phyloP scores from a whole-genome alignment of 208 protist species.

The Trypanosoma mega region DNA sequence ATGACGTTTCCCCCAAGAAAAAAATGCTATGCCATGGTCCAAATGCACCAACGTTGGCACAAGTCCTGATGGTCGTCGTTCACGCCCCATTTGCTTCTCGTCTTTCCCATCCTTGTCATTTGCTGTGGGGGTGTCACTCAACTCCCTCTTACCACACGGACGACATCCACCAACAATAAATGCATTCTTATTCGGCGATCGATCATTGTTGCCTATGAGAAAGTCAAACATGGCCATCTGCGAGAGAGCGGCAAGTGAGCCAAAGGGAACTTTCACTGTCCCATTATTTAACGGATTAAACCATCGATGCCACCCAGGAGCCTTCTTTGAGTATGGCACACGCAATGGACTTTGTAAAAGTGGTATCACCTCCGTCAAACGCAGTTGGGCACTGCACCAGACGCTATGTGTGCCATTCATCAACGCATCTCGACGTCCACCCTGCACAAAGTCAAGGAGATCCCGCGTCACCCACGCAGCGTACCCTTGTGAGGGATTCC shows the following conservation, averaged over 20 bases:
- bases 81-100: not conserved
- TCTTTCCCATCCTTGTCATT: not conserved
- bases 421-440: no score
- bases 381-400: constrained; percentile 29
- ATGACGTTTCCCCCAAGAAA: not conserved
- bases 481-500: not conserved
- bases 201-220: constrained; percentile 23
- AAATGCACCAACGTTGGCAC: constrained; percentile 22
- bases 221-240: constrained; percentile 26
- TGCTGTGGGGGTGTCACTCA: not conserved
- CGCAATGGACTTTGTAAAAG: constrained; percentile 14
- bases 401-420: no score
- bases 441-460: constrained; percentile 24
- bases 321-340: constrained; percentile 23
- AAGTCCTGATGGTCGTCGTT: constrained; percentile 9
- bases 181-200: constrained; percentile 33
- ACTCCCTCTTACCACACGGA: no score
- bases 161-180: constrained; percentile 25
- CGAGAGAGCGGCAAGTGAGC: constrained; percentile 16
- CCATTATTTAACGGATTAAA: constrained; percentile 16
- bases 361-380: constrained; percentile 19
- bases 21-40: constrained; percentile 24
- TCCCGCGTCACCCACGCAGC: constrained; percentile 22
- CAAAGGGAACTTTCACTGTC: constrained; percentile 1
- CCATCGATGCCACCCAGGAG: constrained; percentile 29